phyloP scores from a whole-genome alignment of 2,329 filamentous ascomycete genomes.

The Pseudopithomyces maydicus region DNA sequence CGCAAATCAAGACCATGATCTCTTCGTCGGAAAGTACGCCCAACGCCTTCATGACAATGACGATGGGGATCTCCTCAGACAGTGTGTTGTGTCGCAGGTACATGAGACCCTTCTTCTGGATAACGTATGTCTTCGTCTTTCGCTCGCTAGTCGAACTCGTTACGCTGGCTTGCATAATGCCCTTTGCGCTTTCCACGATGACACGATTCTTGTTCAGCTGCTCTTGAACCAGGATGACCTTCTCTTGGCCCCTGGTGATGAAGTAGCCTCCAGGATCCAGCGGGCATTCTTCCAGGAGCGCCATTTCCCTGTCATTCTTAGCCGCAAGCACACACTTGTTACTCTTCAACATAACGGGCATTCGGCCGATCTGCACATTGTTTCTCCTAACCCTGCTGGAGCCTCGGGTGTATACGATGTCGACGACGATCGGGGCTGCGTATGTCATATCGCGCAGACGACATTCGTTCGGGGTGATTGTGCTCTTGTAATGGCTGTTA shows the following conservation, averaged over 20 bases:
- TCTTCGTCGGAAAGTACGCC: constrained; percentile 94
- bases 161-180: constrained; percentile 91
- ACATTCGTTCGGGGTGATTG: constrained; percentile 92
- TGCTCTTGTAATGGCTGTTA: constrained; percentile 57
- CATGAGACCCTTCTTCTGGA: constrained; percentile 91
- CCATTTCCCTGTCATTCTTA: constrained; percentile 87
- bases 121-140: constrained; percentile 96
- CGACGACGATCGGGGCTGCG: constrained; percentile 89
- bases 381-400: constrained; percentile 75
- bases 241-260: constrained; percentile 95
- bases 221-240: constrained; percentile 97
- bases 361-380: constrained; percentile 79
- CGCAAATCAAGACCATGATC: constrained; percentile 88
- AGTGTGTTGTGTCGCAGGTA: constrained; percentile 91
- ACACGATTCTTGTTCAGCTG: constrained; percentile 99
- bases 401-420: constrained; percentile 87
- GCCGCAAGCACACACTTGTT: constrained; percentile 86
- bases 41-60: constrained; percentile 89
- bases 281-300: constrained; percentile 90
- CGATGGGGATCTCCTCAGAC: constrained; percentile 91
- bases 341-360: constrained; percentile 97
- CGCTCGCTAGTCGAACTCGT: constrained; percentile 92
- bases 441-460: constrained; percentile 98
- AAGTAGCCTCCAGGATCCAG: constrained; percentile 97
- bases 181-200: constrained; percentile 96